Evolutionary conservation across 1,139 yeast species (phyloP), one percentile per base, ranked within the genome.

Genomic region (Pneumocystis wakefieldiae): DNA sequence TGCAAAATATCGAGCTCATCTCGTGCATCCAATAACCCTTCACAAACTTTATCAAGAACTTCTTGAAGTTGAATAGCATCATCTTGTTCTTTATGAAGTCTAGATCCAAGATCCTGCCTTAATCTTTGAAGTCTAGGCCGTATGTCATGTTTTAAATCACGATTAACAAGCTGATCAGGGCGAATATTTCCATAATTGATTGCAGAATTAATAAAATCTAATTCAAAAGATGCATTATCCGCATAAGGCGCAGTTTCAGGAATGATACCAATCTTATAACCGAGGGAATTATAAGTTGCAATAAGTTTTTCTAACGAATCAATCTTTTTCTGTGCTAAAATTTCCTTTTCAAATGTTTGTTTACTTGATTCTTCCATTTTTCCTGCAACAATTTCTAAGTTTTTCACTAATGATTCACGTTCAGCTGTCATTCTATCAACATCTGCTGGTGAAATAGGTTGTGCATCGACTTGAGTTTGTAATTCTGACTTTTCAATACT

Each of bases 351-450:
- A 41, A 77, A 76, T 19, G 81, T 76, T 17, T 76, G 71, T 61
- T 68, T 64, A 57, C 70, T 66, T 39, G 73, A 64, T 61, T 73
- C 76, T 29, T 78, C 81, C 15, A 81, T 72, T 65, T 77, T 78
- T 42, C 74, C 72, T 58, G 77, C 78, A 2, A 80, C 76, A 1
- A 74, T 68, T 65, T 86, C 89, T 58, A 85, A 77, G n/a, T 80
- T 75, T 67, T 79, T 79, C 3, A 83, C 78, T 19, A 86, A 74
- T 63, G 79, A 78, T 62, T 83, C 86, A 63, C 88, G 76, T 68
- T 85, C 90, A 53, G 76, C 74, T 68, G 82, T 83, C 74, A 86
- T 77, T 66, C 78, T 73, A 68, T 86, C 88, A 62, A 87, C 83
- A 62, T 83, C 85, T 14, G 77, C 76, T 2, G 86, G 79, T 6